phyloP scores from a whole-genome alignment of 164 flowering plant species.

The Vitis vinifera region DNA sequence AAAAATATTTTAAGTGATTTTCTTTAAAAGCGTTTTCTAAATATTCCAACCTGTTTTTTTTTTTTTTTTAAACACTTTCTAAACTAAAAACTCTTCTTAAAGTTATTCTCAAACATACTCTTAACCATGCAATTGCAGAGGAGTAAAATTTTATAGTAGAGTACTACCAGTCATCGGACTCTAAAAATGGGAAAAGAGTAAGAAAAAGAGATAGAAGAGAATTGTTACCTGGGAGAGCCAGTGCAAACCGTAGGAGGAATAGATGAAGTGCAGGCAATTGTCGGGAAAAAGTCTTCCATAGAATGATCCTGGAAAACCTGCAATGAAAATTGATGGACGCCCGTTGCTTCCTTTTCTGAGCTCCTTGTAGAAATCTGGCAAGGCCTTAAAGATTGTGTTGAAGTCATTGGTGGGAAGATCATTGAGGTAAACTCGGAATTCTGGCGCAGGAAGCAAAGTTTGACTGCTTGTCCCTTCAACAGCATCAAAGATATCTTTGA shows the following conservation, averaged over 20 bases:
- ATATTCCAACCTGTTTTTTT: too few relatives aligned
- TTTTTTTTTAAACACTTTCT: too few relatives aligned
- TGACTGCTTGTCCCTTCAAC: slow-evolving; percentile 32
- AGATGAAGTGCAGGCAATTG: slow-evolving; percentile 58
- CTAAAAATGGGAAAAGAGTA: background rate
- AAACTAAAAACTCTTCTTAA: too few relatives aligned
- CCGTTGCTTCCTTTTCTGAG: slow-evolving; percentile 24
- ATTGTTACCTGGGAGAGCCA: slow-evolving; percentile 75
- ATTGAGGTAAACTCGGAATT: slow-evolving; percentile 62
- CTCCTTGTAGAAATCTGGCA: slow-evolving; percentile 59
- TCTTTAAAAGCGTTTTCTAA: too few relatives aligned
- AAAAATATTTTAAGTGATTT: too few relatives aligned
- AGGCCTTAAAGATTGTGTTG: slow-evolving; percentile 65
- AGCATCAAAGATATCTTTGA: slow-evolving; percentile 44
- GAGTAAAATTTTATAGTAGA: too few relatives aligned
- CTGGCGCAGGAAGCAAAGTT: slow-evolving; percentile 29
- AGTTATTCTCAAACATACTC: too few relatives aligned
- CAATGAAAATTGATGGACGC: slow-evolving; percentile 42
- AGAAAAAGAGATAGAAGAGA: background rate
- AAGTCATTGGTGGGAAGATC: slow-evolving; percentile 91
- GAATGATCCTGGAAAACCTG: slow-evolving; percentile 74
- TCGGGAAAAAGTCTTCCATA: slow-evolving; percentile 71
- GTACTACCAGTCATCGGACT: too few relatives aligned
- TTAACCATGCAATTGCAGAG: too few relatives aligned
- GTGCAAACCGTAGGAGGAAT: slow-evolving; percentile 69